A percentile compares a stretch with the other conserved stretches of the same genome.
phyloP scores from a whole-genome alignment of 2,329 filamentous ascomycete species.

The Ramularia endophylla region DNA sequence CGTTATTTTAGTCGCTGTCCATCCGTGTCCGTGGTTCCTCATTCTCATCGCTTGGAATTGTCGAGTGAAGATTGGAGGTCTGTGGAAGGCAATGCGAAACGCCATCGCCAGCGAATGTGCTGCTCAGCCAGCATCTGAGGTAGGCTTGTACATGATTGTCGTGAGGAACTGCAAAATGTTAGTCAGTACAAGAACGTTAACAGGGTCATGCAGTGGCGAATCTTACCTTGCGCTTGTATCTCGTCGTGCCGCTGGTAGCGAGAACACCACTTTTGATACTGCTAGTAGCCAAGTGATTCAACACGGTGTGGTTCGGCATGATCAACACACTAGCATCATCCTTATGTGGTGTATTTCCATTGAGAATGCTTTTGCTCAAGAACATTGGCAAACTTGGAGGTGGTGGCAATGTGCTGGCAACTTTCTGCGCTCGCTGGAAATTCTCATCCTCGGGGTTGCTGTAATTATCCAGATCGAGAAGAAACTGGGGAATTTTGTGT shows the following conservation, averaged over 20 bases:
- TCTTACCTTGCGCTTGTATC: slow-evolving; percentile 91
- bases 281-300: slow-evolving; percentile 95
- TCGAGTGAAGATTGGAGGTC: too few relatives aligned
- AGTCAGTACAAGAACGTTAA: background rate
- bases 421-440: slow-evolving; percentile 68
- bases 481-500: slow-evolving; percentile 71
- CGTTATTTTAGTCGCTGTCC: too few relatives aligned
- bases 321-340: slow-evolving; percentile 96
- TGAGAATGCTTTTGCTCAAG: slow-evolving; percentile 88
- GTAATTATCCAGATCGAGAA: slow-evolving; percentile 70
- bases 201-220: background rate
- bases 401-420: slow-evolving; percentile 71
- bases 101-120: background rate
- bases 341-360: slow-evolving; percentile 85
- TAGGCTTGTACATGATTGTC: slow-evolving; percentile 95
- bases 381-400: slow-evolving; percentile 86
- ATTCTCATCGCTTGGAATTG: too few relatives aligned
- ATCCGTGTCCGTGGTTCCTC: too few relatives aligned
- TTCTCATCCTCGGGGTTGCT: slow-evolving; percentile 58
- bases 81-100: too few relatives aligned
- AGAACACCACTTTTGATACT: slow-evolving; percentile 96
- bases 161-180: slow-evolving; percentile 70
- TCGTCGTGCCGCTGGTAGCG: slow-evolving; percentile 92
- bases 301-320: slow-evolving; percentile 93
- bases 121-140: slow-evolving; percentile 41